Base-by-base conservation (phyloP, 768 basidiomycete species). In the Mycena chlorophos region DNA sequence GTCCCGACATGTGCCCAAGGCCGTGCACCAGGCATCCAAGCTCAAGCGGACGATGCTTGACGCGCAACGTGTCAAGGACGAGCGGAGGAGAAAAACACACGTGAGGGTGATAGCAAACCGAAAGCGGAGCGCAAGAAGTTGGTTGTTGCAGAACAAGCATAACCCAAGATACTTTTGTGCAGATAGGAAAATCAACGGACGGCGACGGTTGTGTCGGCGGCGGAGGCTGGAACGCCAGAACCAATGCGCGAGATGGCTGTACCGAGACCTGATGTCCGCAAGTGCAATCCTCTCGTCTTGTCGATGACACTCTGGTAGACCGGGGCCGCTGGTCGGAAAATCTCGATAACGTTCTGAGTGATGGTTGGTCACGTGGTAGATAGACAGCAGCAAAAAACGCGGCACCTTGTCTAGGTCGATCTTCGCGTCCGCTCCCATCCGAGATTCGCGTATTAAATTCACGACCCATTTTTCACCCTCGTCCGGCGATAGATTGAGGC, bases 401-500 rank as follows among this genome's bases (percentile, higher is more conserved):
- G n/a, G n/a, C 57, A 91, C 94, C 79, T 96, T 94, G 72, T 95
- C 94, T 25, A 98, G 79, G 71, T 98, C 96, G 57, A 98, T 98
- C 76, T 96, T 97, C 49, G 96, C 96, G 64, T 98, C 96, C 1
- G 91, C 88, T 14, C 93, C 93, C 89, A 96, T 93, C 43, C 94
- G 84, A 5, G 95, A 96, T 73, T 98, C 97, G 29, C 97, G 86
- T 65, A 98, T 97, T 58, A 98, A 88, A 77, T 98, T 98, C 65
- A 98, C 97, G 58, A 98, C 96, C 96, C 96, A 99, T 66, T 96
- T 96, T 69, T 99, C 97, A 49, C 96, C 97, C 68, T 98, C 97
- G 61, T 94, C 94, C 38, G 80, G 84, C n/a, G 90, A 87, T 46
- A 98, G 81, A 71, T 98, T 98, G 14, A 98, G 80, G 8, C 96